A percentile compares a stretch with the other conserved stretches of the same genome.
These are phyloP conservation scores for Saccharomycopsis vini DNA, from an alignment of 805 yeast species.

Conservation along the genomic window DNA sequence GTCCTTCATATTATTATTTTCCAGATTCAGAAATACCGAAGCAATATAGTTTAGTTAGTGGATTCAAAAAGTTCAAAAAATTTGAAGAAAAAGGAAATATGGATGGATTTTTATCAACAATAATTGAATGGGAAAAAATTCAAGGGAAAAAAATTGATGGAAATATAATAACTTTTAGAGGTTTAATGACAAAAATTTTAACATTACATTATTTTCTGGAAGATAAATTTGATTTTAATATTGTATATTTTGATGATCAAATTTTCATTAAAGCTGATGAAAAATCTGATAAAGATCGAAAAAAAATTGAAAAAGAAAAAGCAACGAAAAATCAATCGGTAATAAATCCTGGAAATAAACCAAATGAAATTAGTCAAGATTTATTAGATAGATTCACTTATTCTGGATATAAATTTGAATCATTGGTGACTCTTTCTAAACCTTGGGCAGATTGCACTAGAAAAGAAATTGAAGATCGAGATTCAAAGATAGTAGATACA, in stretches of 20 bases:
- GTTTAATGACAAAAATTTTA: slow-evolving; percentile 67
- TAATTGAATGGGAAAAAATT: slow-evolving; percentile 29
- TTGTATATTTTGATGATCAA: slow-evolving; percentile 68
- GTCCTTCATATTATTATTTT: slow-evolving; percentile 66
- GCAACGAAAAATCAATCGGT: slow-evolving; percentile 33
- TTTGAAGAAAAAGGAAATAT: slow-evolving; percentile 49
- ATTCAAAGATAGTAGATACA: slow-evolving; percentile 51
- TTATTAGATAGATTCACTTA: slow-evolving; percentile 38
- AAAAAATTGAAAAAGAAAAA: slow-evolving; percentile 17
- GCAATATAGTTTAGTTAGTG: slow-evolving; percentile 53
- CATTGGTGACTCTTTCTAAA: slow-evolving; percentile 59
- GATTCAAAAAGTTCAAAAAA: slow-evolving; percentile 49
- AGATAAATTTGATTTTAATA: slow-evolving; percentile 51
- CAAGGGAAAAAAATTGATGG: slow-evolving; percentile 36
- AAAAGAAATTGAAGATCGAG: slow-evolving; percentile 56
- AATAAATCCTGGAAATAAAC: too few species aligned
- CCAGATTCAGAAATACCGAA: slow-evolving; percentile 67
- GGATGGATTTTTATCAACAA: slow-evolving; percentile 45
- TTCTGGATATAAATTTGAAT: slow-evolving; percentile 82
- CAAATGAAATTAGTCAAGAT: slow-evolving; percentile 14
- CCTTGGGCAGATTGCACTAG: slow-evolving; percentile 71
- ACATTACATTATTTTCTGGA: slow-evolving; percentile 52
- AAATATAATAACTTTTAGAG: slow-evolving; percentile 78
- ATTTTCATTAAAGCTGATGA: slow-evolving; percentile 46
- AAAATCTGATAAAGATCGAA: slow-evolving; percentile 1